Base-by-base conservation (phyloP, 2,329 filamentous ascomycete species). In the Sporothrix pallida region DNA sequence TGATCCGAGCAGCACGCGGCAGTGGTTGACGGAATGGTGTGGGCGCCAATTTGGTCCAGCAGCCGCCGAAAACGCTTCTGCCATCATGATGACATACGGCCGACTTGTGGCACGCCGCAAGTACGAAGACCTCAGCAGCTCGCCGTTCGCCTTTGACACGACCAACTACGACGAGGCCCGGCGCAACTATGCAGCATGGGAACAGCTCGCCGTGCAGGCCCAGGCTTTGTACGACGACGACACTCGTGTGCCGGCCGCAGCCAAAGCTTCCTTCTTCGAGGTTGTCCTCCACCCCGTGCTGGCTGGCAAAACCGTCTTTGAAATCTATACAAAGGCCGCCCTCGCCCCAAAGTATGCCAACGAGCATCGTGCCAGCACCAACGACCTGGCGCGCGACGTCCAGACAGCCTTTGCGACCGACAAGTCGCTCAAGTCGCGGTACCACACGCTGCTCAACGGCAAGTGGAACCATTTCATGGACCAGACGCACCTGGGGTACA, bases 131-230 rank as follows among this genome's bases (percentile, higher is more conserved):
- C 75, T 82, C 9, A 80, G 79, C 75, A 75, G 75, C 56, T 75
- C 76, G 2, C 80, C 80, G 0, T 79, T 81, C 52, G 79, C 78
- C 8, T 90, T 86, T 80, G 87, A 84, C 73, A 78, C 87, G n/a
- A 81, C 86, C 77, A 86, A 89, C 81, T 90, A 90, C 78, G 83
- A 87, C 75, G 88, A 90, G 78, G 87, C 87, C 13, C 87, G 89
- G 72, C 81, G 78, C 1, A 83, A 88, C 8, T 81, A 88, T 17
- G 81, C 82, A 0, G 83, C 86, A 70, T 90, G 88, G 87, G 79
- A 82, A 12, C 78, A 81, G 1, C 81, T 89, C 71, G 81, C 82
- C 2, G 77, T 80, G 10, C 79, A 81, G 26, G 85, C 87, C 0
- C 82, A 86, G 73, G 78, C 79, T 1, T 78, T 87, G 1, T 84